These are phyloP conservation scores for Pythium phragmitis DNA, from an alignment of 352 stramenopile genomes.

Conservation along the genomic window DNA sequence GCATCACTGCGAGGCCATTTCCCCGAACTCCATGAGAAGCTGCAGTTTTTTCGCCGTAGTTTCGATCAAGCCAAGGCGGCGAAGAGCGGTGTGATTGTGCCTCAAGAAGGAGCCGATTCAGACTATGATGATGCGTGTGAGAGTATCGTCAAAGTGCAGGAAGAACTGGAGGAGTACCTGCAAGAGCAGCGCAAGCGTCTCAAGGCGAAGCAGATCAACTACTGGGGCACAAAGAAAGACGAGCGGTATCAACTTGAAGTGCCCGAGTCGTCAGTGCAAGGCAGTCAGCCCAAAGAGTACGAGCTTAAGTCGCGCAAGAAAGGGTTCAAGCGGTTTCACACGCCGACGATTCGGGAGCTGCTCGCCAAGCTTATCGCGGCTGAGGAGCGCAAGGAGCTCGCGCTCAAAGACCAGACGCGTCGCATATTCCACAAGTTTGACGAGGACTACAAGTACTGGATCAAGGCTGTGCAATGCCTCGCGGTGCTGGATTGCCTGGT, in stretches of 20 bases:
- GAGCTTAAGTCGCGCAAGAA: slow-evolving; percentile 94
- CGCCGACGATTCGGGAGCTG: slow-evolving; percentile 76
- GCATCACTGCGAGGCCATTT: slow-evolving; percentile 61
- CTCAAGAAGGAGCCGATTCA: slow-evolving; percentile 91
- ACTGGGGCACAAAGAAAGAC: slow-evolving; percentile 94
- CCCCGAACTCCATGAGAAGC: slow-evolving; percentile 86
- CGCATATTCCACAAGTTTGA: slow-evolving; percentile 98
- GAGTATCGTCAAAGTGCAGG: slow-evolving; percentile 83
- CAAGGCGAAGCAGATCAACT: slow-evolving; percentile 88
- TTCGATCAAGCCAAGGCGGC: slow-evolving; percentile 95
- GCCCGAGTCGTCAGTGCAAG: slow-evolving; percentile 69
- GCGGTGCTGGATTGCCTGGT: slow-evolving; percentile 95
- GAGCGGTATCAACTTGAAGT: slow-evolving; percentile 93
- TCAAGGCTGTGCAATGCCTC: slow-evolving; percentile 90
- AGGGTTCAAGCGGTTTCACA: slow-evolving; percentile 92
- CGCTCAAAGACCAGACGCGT: slow-evolving; percentile 88
- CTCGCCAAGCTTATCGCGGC: slow-evolving; percentile 72
- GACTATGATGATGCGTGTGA: slow-evolving; percentile 93
- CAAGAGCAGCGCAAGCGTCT: slow-evolving; percentile 66
- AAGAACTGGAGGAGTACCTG: slow-evolving; percentile 92
- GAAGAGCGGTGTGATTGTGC: slow-evolving; percentile 91
- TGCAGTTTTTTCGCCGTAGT: slow-evolving; percentile 96
- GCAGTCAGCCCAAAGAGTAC: slow-evolving; percentile 93
- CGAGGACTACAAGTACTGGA: slow-evolving; percentile 91
- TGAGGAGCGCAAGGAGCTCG: slow-evolving; percentile 79